These are phyloP conservation scores for Scolecobasidium constrictum DNA, from an alignment of 2,329 filamentous ascomycete species.

Conservation along the genomic window DNA sequence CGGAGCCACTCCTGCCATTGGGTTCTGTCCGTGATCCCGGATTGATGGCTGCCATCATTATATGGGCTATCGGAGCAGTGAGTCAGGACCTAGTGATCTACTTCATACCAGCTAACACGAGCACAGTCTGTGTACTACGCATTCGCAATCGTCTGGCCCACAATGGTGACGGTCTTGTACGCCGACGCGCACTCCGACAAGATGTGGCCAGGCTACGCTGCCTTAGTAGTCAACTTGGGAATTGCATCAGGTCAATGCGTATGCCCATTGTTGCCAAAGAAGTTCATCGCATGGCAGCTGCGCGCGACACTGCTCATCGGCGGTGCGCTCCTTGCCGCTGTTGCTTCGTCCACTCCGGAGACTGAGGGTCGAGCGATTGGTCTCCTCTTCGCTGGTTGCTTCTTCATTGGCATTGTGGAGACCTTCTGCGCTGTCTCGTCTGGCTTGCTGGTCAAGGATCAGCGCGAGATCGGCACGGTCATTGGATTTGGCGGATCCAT, in stretches of 20 bases:
- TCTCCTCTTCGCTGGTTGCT: slow-evolving; percentile 13
- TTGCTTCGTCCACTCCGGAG: slow-evolving; percentile 11
- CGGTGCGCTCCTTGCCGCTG: not conserved
- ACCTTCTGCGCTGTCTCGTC: slow-evolving; percentile 11
- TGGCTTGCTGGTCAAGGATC: slow-evolving; percentile 13
- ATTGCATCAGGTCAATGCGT: slow-evolving; percentile 14
- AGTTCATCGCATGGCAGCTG: slow-evolving; percentile 13
- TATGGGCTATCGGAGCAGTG: not conserved
- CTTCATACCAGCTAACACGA: not conserved
- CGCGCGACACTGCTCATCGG: not conserved
- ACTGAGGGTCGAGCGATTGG: slow-evolving; percentile 12
- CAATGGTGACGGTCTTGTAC: not conserved
- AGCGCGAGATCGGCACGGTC: slow-evolving; percentile 14
- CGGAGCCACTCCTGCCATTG: not conserved
- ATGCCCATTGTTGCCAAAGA: slow-evolving; percentile 1
- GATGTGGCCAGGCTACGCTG: slow-evolving; percentile 14
- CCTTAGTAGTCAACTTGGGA: slow-evolving; percentile 12
- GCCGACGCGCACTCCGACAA: slow-evolving; percentile 10
- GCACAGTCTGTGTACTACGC: slow-evolving; percentile 1
- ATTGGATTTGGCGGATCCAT: slow-evolving; percentile 12
- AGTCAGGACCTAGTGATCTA: too few relatives aligned
- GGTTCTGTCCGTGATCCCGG: not conserved
- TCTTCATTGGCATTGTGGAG: slow-evolving; percentile 13
- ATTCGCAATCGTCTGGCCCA: not conserved
- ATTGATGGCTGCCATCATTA: not conserved